Conservation (phyloP, 345 rosid species). For the Eucalyptus pauciflora region DNA sequence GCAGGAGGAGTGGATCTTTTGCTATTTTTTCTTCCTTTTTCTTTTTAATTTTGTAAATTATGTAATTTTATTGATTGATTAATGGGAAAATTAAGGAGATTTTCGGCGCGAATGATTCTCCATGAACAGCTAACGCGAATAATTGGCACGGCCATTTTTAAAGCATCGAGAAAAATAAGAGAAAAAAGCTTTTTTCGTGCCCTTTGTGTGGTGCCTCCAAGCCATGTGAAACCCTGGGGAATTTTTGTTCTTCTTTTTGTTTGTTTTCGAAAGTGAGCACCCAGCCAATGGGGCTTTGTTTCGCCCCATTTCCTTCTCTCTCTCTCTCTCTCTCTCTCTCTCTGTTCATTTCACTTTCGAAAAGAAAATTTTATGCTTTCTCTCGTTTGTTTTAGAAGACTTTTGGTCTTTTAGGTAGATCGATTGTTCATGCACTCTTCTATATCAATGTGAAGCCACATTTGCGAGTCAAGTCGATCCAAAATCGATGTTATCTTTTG, state of each 20-base stretch:
- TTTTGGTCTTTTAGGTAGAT: background rate
- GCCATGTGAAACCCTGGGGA: background rate
- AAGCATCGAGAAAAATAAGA: background rate
- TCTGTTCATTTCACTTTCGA: background rate
- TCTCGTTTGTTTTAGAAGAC: background rate
- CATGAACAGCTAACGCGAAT: background rate
- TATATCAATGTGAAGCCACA: background rate
- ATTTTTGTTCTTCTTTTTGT: background rate
- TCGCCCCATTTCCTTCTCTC: background rate
- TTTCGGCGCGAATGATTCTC: background rate
- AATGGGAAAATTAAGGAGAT: background rate
- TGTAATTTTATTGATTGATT: conserved; percentile 4
- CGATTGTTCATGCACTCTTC: background rate
- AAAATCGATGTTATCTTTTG: background rate
- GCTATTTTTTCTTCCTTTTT: background rate
- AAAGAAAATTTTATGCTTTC: background rate
- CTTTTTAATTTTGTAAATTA: background rate
- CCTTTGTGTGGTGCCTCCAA: background rate
- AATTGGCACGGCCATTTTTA: background rate
- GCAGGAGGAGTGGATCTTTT: background rate
- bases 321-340: background rate
- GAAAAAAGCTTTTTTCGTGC: background rate
- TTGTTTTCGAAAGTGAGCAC: background rate
- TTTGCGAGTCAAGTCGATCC: background rate
- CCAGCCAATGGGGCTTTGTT: background rate